Evolutionary conservation across 192 early-diverging fungal species (phyloP).

Genomic region (Coemansia sp.): DNA sequence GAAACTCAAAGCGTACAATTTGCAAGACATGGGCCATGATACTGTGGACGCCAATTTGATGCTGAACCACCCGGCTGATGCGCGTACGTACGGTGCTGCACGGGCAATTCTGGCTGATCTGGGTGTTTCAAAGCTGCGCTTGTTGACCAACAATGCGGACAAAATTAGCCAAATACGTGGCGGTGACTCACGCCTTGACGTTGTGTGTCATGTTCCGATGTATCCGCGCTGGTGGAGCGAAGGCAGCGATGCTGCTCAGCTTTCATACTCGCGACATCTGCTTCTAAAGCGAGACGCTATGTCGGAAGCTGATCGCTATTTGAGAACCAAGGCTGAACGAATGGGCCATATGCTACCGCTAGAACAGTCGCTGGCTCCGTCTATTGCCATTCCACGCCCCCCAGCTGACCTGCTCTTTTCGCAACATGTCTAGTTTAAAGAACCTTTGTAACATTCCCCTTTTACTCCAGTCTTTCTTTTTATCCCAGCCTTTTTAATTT

Average conservation of each 20-base stretch:
- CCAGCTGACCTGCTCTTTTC: conserved; percentile 5
- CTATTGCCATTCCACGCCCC: conserved; percentile 6
- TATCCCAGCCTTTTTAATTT: background rate
- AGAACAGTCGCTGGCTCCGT: conserved; percentile 14
- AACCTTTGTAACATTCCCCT: background rate
- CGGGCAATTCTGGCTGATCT: conserved; percentile 85
- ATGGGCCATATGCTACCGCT: conserved; percentile 84
- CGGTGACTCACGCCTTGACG: conserved; percentile 56
- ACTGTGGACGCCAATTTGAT: conserved; percentile 89
- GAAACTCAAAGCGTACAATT: conserved; percentile 95
- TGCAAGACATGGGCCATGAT: conserved; percentile 94
- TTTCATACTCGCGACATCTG: conserved; percentile 37
- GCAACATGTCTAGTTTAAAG: background rate
- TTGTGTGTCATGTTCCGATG: conserved; percentile 87
- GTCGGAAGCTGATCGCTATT: conserved; percentile 77
- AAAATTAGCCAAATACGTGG: conserved; percentile 81
- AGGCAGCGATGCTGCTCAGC: conserved; percentile 21
- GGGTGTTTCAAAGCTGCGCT: conserved; percentile 64
- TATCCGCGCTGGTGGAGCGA: conserved; percentile 88
- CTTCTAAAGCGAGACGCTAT: conserved; percentile 32
- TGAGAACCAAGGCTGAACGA: conserved; percentile 83
- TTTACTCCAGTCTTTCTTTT: background rate
- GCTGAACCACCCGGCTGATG: conserved; percentile 88
- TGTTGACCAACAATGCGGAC: conserved; percentile 96
- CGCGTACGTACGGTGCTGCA: conserved; percentile 90